A percentile compares a stretch with the other conserved stretches of the same genome.
Evolutionary conservation across 306 rosid species (phyloP).

Genomic region (Hylodesmum podocarpum): DNA sequence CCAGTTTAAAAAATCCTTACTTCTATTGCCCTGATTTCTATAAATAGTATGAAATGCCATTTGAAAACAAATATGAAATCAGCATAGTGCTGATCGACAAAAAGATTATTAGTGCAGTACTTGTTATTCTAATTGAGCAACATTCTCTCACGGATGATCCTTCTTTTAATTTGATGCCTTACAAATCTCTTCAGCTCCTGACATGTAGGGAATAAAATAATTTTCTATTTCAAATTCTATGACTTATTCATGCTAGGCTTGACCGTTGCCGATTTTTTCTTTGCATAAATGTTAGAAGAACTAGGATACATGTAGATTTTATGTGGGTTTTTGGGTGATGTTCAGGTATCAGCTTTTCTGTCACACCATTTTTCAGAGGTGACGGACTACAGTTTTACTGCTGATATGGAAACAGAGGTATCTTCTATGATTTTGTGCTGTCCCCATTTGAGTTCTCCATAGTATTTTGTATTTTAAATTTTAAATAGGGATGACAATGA

Average conservation of each 20-base stretch:
- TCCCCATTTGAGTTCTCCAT: neutral
- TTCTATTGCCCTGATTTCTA: neutral
- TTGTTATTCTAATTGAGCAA: neutral
- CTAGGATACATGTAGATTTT: slow-evolving; percentile 3
- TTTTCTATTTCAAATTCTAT: neutral
- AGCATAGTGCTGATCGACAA: neutral
- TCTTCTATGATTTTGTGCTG: slow-evolving; percentile 14
- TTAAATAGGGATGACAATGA: neutral
- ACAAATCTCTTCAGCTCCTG: slow-evolving; percentile 7
- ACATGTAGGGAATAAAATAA: neutral
- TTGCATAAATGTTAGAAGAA: slow-evolving; percentile 13
- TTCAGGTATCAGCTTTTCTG: slow-evolving; percentile 95
- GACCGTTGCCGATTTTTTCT: slow-evolving; percentile 7
- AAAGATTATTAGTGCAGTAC: neutral
- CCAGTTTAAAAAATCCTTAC: neutral
- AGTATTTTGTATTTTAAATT: neutral
- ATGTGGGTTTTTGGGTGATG: slow-evolving; percentile 28
- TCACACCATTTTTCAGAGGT: slow-evolving; percentile 90
- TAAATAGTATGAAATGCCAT: slow-evolving; percentile 5
- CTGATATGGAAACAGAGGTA: slow-evolving; percentile 99
- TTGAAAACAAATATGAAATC: neutral
- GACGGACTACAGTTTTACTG: slow-evolving; percentile 92
- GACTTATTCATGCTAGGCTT: slow-evolving; percentile 13
- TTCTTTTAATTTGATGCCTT: neutral
- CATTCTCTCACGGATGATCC: neutral